Evolutionary conservation across 1,284 basidiomycete species (phyloP).

Genomic region (Apiotrichum laibachii): DNA sequence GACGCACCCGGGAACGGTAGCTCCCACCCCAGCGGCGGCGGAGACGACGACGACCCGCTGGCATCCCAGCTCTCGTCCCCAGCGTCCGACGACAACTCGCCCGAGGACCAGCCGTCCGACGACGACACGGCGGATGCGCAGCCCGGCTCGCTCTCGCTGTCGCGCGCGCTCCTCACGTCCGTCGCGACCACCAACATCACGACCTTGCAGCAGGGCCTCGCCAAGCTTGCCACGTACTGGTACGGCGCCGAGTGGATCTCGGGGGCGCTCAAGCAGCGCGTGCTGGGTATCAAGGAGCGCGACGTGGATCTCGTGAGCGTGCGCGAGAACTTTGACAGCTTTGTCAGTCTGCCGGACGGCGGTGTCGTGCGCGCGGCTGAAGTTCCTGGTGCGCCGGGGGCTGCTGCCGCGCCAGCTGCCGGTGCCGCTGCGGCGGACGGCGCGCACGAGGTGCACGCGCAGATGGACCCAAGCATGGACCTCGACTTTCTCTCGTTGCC

Average conservation of each 20-base stretch:
- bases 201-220: conserved; percentile 25
- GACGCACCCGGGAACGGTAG: no score
- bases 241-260: conserved; percentile 30
- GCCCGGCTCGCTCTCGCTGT: conserved; percentile 13
- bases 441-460: neutral
- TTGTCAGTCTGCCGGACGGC: conserved; percentile 29
- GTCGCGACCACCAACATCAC: conserved; percentile 25
- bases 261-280: conserved; percentile 24
- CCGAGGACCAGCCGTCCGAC: neutral
- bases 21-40: neutral
- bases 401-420: neutral
- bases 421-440: neutral
- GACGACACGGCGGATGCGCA: neutral
- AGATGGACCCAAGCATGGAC: neutral
- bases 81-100: neutral
- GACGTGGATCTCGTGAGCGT: conserved; percentile 29
- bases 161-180: conserved; percentile 21
- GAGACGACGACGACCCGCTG: neutral
- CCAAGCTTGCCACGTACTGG: conserved; percentile 29
- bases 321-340: conserved; percentile 29
- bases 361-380: conserved; percentile 18
- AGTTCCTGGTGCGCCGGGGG: neutral
- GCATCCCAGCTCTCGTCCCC: neutral
- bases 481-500: conserved; percentile 23
- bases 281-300: conserved; percentile 21